A percentile compares a stretch with the other conserved stretches of the same genome.
phyloP scores from a whole-genome alignment of 106 monocot genomes.

The Dioscorea alata region DNA sequence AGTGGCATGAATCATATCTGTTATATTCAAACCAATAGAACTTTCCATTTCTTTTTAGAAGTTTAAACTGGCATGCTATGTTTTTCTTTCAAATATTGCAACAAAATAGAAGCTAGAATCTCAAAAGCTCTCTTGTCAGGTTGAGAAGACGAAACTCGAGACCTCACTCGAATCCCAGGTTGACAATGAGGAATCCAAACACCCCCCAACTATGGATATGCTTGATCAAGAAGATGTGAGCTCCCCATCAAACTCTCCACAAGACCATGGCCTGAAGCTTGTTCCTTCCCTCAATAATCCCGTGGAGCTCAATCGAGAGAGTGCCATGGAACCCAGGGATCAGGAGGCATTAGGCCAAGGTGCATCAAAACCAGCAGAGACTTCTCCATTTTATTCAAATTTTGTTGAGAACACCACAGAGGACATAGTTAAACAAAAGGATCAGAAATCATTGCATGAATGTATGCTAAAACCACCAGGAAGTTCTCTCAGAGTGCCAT shows the following conservation, averaged over 20 bases:
- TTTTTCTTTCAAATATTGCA: background rate
- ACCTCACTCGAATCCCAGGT: background rate
- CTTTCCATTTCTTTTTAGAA: background rate
- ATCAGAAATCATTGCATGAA: background rate
- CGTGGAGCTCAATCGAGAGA: constrained; percentile 10
- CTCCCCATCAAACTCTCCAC: background rate
- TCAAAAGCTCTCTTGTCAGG: constrained; percentile 7
- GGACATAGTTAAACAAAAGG: constrained; percentile 13
- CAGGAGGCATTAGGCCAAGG: constrained; percentile 15
- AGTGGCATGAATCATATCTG: too few relatives aligned
- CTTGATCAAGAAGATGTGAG: background rate
- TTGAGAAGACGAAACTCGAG: constrained; percentile 7
- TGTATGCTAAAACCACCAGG: too few relatives aligned
- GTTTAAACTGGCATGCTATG: background rate
- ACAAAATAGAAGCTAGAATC: too few relatives aligned
- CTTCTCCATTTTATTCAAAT: too few relatives aligned
- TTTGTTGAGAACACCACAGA: too few relatives aligned
- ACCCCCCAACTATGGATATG: background rate
- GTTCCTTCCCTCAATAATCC: constrained; percentile 19
- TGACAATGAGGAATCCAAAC: background rate
- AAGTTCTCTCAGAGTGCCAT: too few relatives aligned
- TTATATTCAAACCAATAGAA: background rate
- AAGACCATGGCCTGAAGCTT: constrained; percentile 11
- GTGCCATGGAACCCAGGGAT: constrained; percentile 7
- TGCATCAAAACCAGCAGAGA: too few relatives aligned